Percentiles rank a stretch among this genome's conserved stretches.
Evolutionary conservation across 176 grass and related monocot genomes (phyloP).

Genomic region (Saccharum spontaneum): DNA sequence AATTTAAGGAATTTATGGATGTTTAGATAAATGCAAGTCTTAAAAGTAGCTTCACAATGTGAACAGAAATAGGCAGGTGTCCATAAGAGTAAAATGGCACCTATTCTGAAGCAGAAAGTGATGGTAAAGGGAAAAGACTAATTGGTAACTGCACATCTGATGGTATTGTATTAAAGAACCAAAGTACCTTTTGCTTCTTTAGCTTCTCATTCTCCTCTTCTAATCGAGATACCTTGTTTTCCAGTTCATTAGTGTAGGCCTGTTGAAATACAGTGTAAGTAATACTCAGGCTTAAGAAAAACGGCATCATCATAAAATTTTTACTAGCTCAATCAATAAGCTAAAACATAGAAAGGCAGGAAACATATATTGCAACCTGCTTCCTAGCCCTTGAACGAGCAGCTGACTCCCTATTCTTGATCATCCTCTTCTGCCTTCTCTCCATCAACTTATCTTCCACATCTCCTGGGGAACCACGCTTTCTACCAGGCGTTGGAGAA

Average conservation of each 20-base stretch:
- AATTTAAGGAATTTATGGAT: background rate
- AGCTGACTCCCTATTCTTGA: constrained; percentile 97
- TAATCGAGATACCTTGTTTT: constrained; percentile 93
- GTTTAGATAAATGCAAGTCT: constrained; percentile 11
- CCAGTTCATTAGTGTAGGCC: constrained; percentile 98
- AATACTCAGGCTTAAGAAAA: constrained; percentile 13
- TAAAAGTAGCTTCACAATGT: background rate
- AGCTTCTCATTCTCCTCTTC: constrained; percentile 86
- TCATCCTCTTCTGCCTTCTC: constrained; percentile 99
- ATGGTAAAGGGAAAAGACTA: no score
- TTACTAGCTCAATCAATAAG: background rate
- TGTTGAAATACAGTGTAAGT: constrained; percentile 43
- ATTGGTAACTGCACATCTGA: background rate
- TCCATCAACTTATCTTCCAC: constrained; percentile 66
- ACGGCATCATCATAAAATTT: background rate
- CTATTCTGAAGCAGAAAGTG: background rate
- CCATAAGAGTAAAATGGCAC: background rate
- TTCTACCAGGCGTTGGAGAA: constrained; percentile 59
- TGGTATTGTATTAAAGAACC: constrained; percentile 20
- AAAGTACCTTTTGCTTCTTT: constrained; percentile 85
- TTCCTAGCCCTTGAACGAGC: constrained; percentile 99
- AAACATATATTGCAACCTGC: constrained; percentile 58
- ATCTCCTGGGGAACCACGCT: constrained; percentile 53
- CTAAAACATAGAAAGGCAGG: background rate
- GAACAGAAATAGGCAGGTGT: background rate